Evolutionary conservation across 768 basidiomycete species (phyloP).

Genomic region (Calocybe gangraenosa): DNA sequence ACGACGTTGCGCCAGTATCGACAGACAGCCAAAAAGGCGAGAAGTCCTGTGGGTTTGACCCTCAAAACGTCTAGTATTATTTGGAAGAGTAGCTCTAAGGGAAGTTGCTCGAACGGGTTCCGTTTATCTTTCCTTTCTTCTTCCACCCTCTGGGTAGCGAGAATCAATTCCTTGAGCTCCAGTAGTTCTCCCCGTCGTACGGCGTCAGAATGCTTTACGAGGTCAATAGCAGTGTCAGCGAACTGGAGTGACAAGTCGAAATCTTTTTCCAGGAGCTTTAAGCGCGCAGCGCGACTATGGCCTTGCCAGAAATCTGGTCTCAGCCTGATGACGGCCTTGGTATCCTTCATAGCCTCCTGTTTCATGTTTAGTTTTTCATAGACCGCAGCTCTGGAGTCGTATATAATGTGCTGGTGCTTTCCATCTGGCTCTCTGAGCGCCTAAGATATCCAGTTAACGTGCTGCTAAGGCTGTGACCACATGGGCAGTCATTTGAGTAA

Average conservation of each 20-base stretch:
- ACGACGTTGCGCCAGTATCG: constrained; percentile 58
- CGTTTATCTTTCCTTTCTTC: constrained; percentile 24
- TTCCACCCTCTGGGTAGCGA: constrained; percentile 10
- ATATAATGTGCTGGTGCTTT: constrained; percentile 42
- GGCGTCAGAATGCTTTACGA: constrained; percentile 39
- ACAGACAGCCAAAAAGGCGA: constrained; percentile 56
- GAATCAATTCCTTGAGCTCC: constrained; percentile 40
- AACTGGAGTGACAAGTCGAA: constrained; percentile 51
- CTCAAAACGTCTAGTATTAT: constrained; percentile 46
- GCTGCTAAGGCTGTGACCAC: not conserved
- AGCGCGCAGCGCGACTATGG: constrained; percentile 67
- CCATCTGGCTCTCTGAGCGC: constrained; percentile 41
- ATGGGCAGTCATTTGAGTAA: not conserved
- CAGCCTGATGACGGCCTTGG: constrained; percentile 61
- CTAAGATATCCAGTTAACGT: constrained; percentile 26
- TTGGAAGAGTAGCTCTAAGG: constrained; percentile 61
- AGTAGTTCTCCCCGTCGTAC: constrained; percentile 42
- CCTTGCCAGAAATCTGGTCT: constrained; percentile 73
- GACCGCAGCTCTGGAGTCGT: constrained; percentile 74
- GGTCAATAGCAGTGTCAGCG: constrained; percentile 53
- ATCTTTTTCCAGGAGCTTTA: constrained; percentile 50
- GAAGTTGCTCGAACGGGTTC: constrained; percentile 57
- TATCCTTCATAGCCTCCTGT: constrained; percentile 68
- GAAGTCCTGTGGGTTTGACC: constrained; percentile 36
- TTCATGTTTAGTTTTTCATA: constrained; percentile 56